A percentile compares a stretch with the other conserved stretches of the same genome.
Evolutionary conservation across 1,139 yeast genomes (phyloP).

Genomic region (Pichia sp.): DNA sequence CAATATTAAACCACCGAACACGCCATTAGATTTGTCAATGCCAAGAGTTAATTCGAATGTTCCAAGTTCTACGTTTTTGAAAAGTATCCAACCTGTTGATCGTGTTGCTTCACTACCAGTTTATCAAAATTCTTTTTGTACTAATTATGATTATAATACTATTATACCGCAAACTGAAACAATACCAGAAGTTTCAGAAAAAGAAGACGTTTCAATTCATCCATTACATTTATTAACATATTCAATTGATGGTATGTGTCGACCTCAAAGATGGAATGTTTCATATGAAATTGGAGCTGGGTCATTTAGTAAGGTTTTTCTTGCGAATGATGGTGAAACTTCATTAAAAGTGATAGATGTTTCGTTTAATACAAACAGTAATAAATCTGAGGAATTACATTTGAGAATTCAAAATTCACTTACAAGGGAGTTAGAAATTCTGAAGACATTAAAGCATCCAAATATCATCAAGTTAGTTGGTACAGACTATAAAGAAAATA

Average conservation of each 20-base stretch:
- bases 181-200: background rate
- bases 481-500: slow-evolving; percentile 24
- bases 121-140: background rate
- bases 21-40: background rate
- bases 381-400: slow-evolving; percentile 31
- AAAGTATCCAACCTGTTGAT: slow-evolving; percentile 23
- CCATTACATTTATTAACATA: background rate
- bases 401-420: slow-evolving; percentile 62
- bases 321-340: slow-evolving; percentile 14
- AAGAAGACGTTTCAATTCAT: background rate
- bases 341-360: slow-evolving; percentile 38
- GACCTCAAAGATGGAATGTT: slow-evolving; percentile 28
- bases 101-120: slow-evolving; percentile 27
- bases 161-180: slow-evolving; percentile 11
- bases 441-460: slow-evolving; percentile 40
- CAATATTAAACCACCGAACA: background rate
- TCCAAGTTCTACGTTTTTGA: background rate
- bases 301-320: slow-evolving; percentile 48
- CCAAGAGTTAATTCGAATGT: background rate
- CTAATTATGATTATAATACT: background rate
- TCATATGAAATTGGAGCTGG: slow-evolving; percentile 47
- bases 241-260: background rate
- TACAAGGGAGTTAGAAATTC: slow-evolving; percentile 65
- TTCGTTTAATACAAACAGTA: slow-evolving; percentile 20
- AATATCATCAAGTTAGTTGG: slow-evolving; percentile 38